Evolutionary conservation across 1,139 yeast genomes (phyloP), one percentile per base, ranked within the genome.

Genomic region (Debaryomyces fabryi): DNA sequence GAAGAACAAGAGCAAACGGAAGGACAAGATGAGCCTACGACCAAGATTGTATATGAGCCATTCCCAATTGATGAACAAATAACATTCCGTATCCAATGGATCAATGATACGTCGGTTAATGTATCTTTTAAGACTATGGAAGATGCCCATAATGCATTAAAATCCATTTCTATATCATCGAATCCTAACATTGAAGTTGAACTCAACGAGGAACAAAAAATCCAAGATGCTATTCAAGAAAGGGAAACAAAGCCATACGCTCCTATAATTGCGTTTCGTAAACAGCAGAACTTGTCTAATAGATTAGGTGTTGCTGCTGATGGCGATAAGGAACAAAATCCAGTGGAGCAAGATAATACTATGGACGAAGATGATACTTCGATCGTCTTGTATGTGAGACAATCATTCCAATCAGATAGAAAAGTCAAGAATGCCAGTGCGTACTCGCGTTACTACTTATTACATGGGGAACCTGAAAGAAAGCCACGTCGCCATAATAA

Each of bases 401-500:
- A 75, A 56, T 76, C 88, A 4, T 71, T 77, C 39, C 72, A 68
- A 45, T 68, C 78, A 8, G 92, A 87, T 62, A 71, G 72, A 44
- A 86, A 86, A 56, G 79, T 79, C 39, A 74, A 74, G 52, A 79
- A 82, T 53, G 86, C 92, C 4, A 70, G 82, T 23, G 78, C 72
- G 13, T 78, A 77, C 49, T 85, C 91, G 24, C 66, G 89, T 38
- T 87, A 86, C 62, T 87, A 87, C 64, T 69, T 86, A 51, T 62
- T 85, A 16, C 85, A 87, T 58, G 95, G 95, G 2, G 93, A 86
- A 58, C 95, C 95, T 0, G 82, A 82, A 43, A 69, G 83, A 48
- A 69, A 67, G 45, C 75, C 72, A 12, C 49, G 42, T 15, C 54
- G 30, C n/a, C 46, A 46, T 41, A 52, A 34, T 38, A 47, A 44